Percentiles rank a stretch among this genome's conserved stretches.
Conservation (phyloP, 1,284 basidiomycete species). For the Ceratorhiza oryzae-sativae region DNA sequence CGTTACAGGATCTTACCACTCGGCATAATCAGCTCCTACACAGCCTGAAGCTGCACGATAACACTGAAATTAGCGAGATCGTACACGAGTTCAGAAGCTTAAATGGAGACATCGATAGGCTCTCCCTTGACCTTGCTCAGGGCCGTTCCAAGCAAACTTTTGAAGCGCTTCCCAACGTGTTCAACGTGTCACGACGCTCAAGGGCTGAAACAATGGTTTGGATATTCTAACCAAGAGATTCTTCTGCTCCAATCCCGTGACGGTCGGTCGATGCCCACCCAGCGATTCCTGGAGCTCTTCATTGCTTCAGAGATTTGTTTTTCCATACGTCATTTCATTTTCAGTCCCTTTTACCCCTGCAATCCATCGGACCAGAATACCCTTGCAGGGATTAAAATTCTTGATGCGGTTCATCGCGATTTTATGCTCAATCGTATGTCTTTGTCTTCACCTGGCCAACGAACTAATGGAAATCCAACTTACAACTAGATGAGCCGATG, state of each 20-base stretch:
- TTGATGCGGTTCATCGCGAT: too few species aligned
- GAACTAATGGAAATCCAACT: too few species aligned
- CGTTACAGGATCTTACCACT: neutral
- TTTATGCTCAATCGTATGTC: too few species aligned
- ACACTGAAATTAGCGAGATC: constrained; percentile 5
- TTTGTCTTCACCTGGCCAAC: too few species aligned
- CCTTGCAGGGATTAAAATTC: too few species aligned
- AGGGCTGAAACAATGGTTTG: neutral
- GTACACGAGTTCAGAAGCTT: neutral
- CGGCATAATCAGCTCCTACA: neutral
- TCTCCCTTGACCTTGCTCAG: neutral
- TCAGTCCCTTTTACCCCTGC: neutral
- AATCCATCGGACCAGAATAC: too few species aligned
- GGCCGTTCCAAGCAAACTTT: neutral
- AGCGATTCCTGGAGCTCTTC: neutral
- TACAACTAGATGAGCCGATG: too few species aligned
- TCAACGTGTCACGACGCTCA: neutral
- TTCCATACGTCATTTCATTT: neutral
- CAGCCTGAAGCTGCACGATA: neutral
- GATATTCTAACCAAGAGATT: neutral
- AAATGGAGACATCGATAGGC: neutral
- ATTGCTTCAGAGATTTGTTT: neutral
- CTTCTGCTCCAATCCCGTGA: neutral
- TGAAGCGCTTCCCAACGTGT: neutral
- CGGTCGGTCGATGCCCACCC: neutral